Percentiles rank a stretch among this genome's conserved stretches.
These are phyloP conservation scores for Emiliania huxleyi DNA, from an alignment of 78 protist genomes.

Conservation along the genomic window DNA sequence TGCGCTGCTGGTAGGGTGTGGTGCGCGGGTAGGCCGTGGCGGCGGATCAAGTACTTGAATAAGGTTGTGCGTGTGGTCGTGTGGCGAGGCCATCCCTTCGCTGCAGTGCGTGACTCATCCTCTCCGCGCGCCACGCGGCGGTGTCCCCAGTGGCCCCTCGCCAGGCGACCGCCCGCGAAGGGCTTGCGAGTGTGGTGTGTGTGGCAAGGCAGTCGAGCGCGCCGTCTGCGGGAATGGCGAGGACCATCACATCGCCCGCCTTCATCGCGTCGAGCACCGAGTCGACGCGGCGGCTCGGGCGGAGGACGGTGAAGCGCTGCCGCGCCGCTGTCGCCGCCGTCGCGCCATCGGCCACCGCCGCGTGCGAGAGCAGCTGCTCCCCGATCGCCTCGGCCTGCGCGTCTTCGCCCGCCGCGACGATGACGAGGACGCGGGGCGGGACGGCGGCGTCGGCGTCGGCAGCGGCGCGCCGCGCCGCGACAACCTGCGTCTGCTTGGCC, in stretches of 20 bases:
- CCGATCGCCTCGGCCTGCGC: neutral
- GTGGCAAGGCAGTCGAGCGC: no score
- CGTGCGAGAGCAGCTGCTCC: neutral
- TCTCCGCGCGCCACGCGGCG: no score
- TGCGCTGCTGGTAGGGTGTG: no score
- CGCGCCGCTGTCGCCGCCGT: neutral
- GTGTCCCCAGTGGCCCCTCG: no score
- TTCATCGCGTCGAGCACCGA: slow-evolving; percentile 9
- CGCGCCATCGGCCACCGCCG: neutral
- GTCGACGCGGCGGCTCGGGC: neutral
- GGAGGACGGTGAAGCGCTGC: neutral
- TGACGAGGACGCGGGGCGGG: neutral
- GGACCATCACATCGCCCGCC: neutral
- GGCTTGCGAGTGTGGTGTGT: no score
- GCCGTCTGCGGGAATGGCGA: neutral
- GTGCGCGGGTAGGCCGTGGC: no score
- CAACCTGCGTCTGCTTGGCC: neutral
- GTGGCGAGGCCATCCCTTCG: no score
- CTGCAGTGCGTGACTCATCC: no score
- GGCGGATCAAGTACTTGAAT: no score
- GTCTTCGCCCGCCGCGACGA: neutral
- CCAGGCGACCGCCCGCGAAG: no score
- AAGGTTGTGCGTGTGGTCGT: no score
- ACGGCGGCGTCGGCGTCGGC: neutral
- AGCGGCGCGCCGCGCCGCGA: neutral